phyloP scores from a whole-genome alignment of 306 rosid genomes.

The Carpinus fangiana region DNA sequence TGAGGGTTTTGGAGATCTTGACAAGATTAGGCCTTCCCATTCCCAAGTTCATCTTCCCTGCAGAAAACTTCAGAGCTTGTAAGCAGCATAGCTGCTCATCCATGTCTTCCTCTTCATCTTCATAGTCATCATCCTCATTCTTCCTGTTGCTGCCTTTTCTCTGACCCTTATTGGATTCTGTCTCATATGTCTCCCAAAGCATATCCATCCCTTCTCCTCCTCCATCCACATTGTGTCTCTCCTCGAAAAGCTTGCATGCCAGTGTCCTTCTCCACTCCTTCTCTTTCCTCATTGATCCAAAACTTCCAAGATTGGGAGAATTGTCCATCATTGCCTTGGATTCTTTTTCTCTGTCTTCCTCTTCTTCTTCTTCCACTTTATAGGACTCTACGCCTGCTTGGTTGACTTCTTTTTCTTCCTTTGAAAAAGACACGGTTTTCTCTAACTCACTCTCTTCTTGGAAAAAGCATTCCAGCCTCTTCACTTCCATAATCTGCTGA shows the following conservation, averaged over 20 bases:
- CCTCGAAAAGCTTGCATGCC: slow-evolving; percentile 93
- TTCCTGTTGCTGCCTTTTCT: slow-evolving; percentile 47
- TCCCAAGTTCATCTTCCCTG: slow-evolving; percentile 86
- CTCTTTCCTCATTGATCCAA: slow-evolving; percentile 87
- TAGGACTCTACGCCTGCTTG: slow-evolving; percentile 34
- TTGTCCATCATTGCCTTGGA: slow-evolving; percentile 20
- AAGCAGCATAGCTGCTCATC: slow-evolving; percentile 70
- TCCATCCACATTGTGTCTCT: slow-evolving; percentile 51
- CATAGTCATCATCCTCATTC: slow-evolving; percentile 38
- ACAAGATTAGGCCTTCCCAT: slow-evolving; percentile 77
- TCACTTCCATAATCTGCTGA: slow-evolving; percentile 27
- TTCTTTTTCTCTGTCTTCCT: slow-evolving; percentile 42
- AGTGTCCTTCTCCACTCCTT: slow-evolving; percentile 94
- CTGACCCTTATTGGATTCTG: slow-evolving; percentile 38
- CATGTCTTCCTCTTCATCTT: slow-evolving; percentile 42
- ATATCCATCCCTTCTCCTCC: slow-evolving; percentile 84
- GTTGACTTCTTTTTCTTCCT: slow-evolving; percentile 38
- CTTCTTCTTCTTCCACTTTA: slow-evolving; percentile 51
- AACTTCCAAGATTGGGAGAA: slow-evolving; percentile 47
- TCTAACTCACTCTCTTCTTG: slow-evolving; percentile 34
- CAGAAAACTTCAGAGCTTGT: slow-evolving; percentile 84
- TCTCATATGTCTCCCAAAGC: slow-evolving; percentile 92
- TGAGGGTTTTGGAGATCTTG: slow-evolving; percentile 82
- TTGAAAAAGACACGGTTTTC: slow-evolving; percentile 32
- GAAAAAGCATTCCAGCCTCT: slow-evolving; percentile 43